Base-by-base conservation (phyloP, 129 eudicot genomes). In the Glebionis coronaria region DNA sequence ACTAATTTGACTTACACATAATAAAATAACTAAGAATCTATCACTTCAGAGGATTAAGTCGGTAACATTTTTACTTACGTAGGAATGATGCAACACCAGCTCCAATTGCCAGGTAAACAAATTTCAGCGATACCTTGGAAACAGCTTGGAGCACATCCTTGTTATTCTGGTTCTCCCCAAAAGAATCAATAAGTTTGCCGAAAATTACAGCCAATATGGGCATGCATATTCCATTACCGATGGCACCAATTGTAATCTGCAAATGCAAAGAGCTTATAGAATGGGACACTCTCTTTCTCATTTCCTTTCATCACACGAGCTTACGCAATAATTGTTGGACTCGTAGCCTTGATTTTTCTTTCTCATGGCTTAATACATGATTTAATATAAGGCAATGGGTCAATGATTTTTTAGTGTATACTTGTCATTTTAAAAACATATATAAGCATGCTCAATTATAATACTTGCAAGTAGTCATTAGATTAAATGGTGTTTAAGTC, bases 191-290 rank as follows among this genome's bases (percentile, higher is more conserved):
- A 4, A 84, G 14, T 7, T 81, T 64, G 15, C 90, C 90, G 5
- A 81, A 40, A 31, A 84, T 61, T 23, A 84, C 54, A 12, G 80
- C 62, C 90, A 84, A 81, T 16, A 84, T 9, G 47, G 90, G 86
- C 77, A 71, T 64, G 44, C 72, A 49, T 28, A 81, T 12, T 25
- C 86, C 86, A 63, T 75, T 84, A 18, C 68, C 82, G 31, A 84
- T 49, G 13, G 86, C 81, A 47, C 69, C 79, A 44, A 81, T 63
- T 23, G 78, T 65, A 56, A 56, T 56, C 61, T 21, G 61, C 61
- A 56, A 19, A 56, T 2, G 61, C 61, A 25, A 56, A 56, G 29
- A 56, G 15, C 62, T 56, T 56, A 23, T 27, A 25, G 12, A 56
- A 56, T 12, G 62, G 38, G 35, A 56, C 40, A 23, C 15, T 56